Evolutionary conservation across 2,329 filamentous ascomycete species (phyloP).

Genomic region (Anthostomella pinea): DNA sequence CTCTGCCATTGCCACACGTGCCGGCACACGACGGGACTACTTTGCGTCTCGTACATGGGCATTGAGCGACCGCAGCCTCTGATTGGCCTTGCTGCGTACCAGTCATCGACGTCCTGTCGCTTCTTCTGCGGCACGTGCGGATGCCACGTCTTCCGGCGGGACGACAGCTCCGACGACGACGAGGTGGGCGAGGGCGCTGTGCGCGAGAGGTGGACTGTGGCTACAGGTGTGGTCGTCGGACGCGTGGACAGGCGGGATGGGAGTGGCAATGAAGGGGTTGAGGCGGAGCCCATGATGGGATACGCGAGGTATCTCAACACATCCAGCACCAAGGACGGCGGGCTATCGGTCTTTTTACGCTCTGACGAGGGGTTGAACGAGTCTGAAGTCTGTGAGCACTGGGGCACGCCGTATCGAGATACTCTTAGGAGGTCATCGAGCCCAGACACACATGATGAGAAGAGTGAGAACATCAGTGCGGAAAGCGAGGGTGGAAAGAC

Average conservation of each 20-base stretch:
- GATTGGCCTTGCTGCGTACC: conserved; percentile 17
- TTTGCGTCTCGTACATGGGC: conserved; percentile 38
- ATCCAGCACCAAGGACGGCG: conserved; percentile 36
- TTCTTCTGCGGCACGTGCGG: conserved; percentile 42
- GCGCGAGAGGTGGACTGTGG: conserved; percentile 31
- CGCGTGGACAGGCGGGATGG: not conserved
- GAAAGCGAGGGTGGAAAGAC: conserved; percentile 16
- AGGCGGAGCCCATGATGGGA: conserved; percentile 9
- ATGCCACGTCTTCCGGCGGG: conserved; percentile 38
- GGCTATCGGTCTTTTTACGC: conserved; percentile 33
- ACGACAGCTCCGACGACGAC: not conserved
- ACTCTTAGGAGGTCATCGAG: too few species aligned
- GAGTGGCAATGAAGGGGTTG: not conserved
- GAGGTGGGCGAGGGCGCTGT: not conserved
- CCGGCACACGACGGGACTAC: conserved; percentile 33
- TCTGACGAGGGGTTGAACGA: conserved; percentile 3
- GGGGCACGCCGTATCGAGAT: not conserved
- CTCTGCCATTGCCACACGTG: conserved; percentile 35
- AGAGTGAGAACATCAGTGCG: not conserved
- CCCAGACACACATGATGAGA: conserved; percentile 7
- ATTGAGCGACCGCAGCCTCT: conserved; percentile 21
- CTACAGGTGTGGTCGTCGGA: conserved; percentile 35
- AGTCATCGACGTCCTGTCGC: conserved; percentile 15
- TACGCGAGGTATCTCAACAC: conserved; percentile 24
- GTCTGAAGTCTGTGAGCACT: conserved; percentile 4